Evolutionary conservation across 805 yeast genomes (phyloP).

Genomic region (Candida odintsovae): DNA sequence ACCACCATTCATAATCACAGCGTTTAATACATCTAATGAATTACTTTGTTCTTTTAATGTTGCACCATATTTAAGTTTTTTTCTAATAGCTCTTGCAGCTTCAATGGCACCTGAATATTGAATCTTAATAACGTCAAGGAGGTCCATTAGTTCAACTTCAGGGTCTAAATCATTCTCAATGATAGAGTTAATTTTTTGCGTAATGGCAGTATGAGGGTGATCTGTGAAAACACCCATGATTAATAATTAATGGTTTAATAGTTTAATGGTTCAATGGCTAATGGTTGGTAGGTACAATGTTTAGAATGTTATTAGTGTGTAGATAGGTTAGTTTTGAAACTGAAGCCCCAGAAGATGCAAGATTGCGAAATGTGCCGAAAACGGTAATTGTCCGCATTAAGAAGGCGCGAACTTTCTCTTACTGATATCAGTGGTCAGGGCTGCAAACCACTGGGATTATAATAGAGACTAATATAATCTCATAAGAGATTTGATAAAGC

Average conservation of each 20-base stretch:
- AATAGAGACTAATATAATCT: too few relatives aligned
- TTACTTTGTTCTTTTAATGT: constrained; percentile 51
- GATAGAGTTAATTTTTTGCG: constrained; percentile 54
- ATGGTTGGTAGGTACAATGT: too few relatives aligned
- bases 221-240: constrained; percentile 50
- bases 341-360: too few relatives aligned
- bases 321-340: too few relatives aligned
- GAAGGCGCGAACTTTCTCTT: too few relatives aligned
- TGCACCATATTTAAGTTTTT: constrained; percentile 82
- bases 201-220: constrained; percentile 66
- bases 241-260: too few relatives aligned
- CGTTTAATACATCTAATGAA: constrained; percentile 58
- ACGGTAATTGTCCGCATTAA: background rate
- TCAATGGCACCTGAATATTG: constrained; percentile 47
- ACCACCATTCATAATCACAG: constrained; percentile 53
- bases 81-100: constrained; percentile 87
- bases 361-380: background rate
- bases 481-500: too few relatives aligned
- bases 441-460: too few relatives aligned
- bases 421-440: too few relatives aligned
- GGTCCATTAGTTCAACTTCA: constrained; percentile 29
- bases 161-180: constrained; percentile 27
- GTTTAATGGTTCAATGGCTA: too few relatives aligned
- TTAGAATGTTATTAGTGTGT: too few relatives aligned
- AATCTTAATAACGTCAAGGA: constrained; percentile 29